Evolutionary conservation across 768 basidiomycete genomes (phyloP).

Genomic region (Pulveroboletus sp.): DNA sequence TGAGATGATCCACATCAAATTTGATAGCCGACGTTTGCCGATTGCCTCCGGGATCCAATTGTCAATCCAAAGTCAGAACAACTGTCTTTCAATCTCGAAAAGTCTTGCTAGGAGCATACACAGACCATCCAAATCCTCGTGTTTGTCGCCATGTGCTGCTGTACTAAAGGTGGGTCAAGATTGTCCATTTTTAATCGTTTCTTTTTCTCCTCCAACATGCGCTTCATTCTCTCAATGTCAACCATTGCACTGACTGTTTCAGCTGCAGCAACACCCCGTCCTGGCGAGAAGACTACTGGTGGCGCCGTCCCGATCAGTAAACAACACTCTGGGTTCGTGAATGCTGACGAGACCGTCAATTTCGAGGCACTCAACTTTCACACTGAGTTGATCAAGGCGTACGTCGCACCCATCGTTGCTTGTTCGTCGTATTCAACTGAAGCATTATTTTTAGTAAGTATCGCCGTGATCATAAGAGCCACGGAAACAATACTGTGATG

Average conservation of each 20-base stretch:
- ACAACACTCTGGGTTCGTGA: not conserved
- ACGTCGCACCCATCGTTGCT: not conserved
- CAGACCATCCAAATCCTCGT: no score
- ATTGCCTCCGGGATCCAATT: no score
- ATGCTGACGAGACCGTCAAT: conserved; percentile 6
- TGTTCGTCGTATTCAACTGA: not conserved
- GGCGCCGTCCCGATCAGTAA: conserved; percentile 10
- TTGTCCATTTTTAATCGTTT: not conserved
- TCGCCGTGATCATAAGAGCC: not conserved
- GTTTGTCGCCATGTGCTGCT: no score
- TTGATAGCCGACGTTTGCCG: no score
- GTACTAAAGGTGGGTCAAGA: not conserved
- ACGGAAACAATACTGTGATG: not conserved
- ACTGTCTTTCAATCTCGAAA: no score
- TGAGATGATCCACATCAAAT: no score
- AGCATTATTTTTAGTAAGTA: not conserved
- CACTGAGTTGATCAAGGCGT: conserved; percentile 4
- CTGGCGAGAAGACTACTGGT: not conserved
- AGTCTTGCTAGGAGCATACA: no score
- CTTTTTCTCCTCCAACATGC: conserved; percentile 6
- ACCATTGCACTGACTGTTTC: conserved; percentile 3
- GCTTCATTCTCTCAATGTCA: conserved; percentile 1
- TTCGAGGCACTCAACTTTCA: conserved; percentile 6
- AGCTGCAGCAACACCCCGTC: conserved; percentile 6
- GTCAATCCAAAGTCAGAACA: no score